Percentiles rank a stretch among this genome's conserved stretches.
phyloP scores from a whole-genome alignment of 176 grass and related monocot genomes.

The Oryza brachyantha region DNA sequence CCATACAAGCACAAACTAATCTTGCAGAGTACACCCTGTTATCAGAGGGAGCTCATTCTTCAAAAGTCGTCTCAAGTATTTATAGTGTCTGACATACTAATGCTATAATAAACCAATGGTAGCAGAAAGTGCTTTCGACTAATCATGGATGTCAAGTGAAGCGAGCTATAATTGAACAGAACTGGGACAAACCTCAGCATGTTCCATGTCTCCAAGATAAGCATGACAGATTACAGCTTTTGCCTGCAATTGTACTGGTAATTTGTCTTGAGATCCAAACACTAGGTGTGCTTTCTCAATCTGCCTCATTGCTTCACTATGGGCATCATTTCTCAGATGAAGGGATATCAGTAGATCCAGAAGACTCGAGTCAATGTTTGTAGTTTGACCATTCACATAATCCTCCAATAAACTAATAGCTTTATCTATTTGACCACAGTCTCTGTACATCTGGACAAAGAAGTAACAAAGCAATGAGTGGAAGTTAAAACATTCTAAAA shows the following conservation, averaged over 20 bases:
- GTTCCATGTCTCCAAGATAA: slow-evolving; percentile 71
- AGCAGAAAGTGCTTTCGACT: background rate
- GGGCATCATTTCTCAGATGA: slow-evolving; percentile 60
- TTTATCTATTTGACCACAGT: slow-evolving; percentile 60
- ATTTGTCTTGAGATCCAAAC: slow-evolving; percentile 35
- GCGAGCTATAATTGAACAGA: background rate
- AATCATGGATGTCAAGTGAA: slow-evolving; percentile 8
- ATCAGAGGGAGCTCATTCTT: background rate
- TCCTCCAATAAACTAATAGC: slow-evolving; percentile 84
- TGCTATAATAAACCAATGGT: background rate
- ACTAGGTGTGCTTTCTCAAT: slow-evolving; percentile 45
- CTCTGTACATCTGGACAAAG: slow-evolving; percentile 77
- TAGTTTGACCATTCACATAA: slow-evolving; percentile 31
- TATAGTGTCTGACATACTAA: background rate
- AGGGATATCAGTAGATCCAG: slow-evolving; percentile 70
- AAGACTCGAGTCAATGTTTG: slow-evolving; percentile 44
- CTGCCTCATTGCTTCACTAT: slow-evolving; percentile 62
- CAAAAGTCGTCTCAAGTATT: background rate
- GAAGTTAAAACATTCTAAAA: background rate
- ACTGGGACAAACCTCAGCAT: slow-evolving; percentile 68
- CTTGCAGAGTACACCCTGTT: background rate
- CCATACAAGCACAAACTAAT: background rate
- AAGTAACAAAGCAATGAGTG: background rate
- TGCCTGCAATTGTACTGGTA: slow-evolving; percentile 56
- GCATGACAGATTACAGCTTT: slow-evolving; percentile 72